phyloP scores from a whole-genome alignment of 208 protist species.

The Leishmania arabica region DNA sequence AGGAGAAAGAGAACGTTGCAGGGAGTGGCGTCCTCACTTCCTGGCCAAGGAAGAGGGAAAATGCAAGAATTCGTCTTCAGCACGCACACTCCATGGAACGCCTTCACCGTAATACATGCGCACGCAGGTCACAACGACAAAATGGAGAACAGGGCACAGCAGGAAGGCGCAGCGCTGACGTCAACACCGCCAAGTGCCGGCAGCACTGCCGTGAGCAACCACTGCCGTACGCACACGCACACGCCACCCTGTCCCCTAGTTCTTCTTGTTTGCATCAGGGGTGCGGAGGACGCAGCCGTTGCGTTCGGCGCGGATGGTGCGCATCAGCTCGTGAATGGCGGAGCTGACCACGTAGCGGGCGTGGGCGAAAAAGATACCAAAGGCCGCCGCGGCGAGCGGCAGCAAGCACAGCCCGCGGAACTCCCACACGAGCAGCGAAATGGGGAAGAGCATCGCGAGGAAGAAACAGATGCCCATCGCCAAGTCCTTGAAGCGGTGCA shows the following conservation, averaged over 20 bases:
- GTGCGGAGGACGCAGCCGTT: conserved; percentile 1
- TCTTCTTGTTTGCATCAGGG: conserved; percentile 12
- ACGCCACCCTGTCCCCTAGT: not conserved
- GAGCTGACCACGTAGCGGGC: conserved; percentile 41
- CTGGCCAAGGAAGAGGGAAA: not conserved
- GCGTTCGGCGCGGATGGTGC: conserved; percentile 28
- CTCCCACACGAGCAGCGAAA: conserved; percentile 55
- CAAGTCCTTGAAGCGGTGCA: conserved; percentile 54
- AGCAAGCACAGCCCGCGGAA: conserved; percentile 67
- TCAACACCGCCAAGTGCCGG: not conserved
- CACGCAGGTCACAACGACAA: not conserved
- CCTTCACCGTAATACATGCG: not conserved
- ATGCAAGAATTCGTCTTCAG: not conserved
- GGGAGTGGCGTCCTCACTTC: not conserved
- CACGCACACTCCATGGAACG: no score
- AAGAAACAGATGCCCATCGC: conserved; percentile 58
- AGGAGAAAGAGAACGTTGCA: not conserved
- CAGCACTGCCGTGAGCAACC: not conserved
- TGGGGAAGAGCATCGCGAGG: conserved; percentile 60
- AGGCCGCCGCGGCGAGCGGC: conserved; percentile 52
- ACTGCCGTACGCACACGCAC: no score
- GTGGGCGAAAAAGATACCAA: conserved; percentile 64
- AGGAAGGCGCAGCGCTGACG: not conserved
- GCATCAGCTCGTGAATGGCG: conserved; percentile 51
- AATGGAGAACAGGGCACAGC: not conserved